Evolutionary conservation across 805 yeast species (phyloP).

Genomic region (Lachancea quebecensis): DNA sequence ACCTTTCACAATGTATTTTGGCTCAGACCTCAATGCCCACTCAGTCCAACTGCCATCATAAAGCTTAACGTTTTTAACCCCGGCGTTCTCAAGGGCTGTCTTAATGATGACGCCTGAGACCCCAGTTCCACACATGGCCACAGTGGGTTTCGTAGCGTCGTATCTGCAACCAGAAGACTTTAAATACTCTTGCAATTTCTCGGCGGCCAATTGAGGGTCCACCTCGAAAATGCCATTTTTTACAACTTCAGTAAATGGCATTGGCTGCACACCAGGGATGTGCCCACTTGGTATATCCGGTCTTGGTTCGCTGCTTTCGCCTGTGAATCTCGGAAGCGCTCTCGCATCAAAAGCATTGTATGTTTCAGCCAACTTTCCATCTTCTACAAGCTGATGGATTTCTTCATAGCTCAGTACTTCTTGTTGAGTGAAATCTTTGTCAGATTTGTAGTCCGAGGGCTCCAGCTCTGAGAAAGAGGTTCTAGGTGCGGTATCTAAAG

Average conservation of each 20-base stretch:
- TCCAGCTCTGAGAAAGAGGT: slow-evolving; percentile 12
- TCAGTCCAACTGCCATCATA: slow-evolving; percentile 85
- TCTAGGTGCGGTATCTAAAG: slow-evolving; percentile 35
- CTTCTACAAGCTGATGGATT: slow-evolving; percentile 48
- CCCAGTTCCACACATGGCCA: slow-evolving; percentile 94
- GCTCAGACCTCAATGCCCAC: slow-evolving; percentile 27
- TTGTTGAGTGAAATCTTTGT: slow-evolving; percentile 32
- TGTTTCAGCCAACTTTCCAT: slow-evolving; percentile 37
- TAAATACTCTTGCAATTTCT: slow-evolving; percentile 43
- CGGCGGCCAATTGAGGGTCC: slow-evolving; percentile 25
- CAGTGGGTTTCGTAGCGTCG: slow-evolving; percentile 52
- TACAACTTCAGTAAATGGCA: slow-evolving; percentile 67
- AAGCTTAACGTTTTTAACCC: slow-evolving; percentile 43
- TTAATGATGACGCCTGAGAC: slow-evolving; percentile 88
- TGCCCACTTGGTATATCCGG: slow-evolving; percentile 87
- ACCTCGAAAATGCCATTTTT: slow-evolving; percentile 43
- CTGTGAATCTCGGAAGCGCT: slow-evolving; percentile 65
- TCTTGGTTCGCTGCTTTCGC: slow-evolving; percentile 81
- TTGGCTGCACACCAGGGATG: slow-evolving; percentile 67
- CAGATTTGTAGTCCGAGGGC: slow-evolving; percentile 32
- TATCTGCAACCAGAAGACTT: slow-evolving; percentile 32
- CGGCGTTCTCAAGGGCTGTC: slow-evolving; percentile 59
- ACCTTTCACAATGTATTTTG: slow-evolving; percentile 17
- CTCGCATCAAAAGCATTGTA: slow-evolving; percentile 77
- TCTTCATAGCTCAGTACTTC: slow-evolving; percentile 65